Base-by-base conservation (phyloP, 2,329 filamentous ascomycete species). In the Aspergillus tanneri region DNA sequence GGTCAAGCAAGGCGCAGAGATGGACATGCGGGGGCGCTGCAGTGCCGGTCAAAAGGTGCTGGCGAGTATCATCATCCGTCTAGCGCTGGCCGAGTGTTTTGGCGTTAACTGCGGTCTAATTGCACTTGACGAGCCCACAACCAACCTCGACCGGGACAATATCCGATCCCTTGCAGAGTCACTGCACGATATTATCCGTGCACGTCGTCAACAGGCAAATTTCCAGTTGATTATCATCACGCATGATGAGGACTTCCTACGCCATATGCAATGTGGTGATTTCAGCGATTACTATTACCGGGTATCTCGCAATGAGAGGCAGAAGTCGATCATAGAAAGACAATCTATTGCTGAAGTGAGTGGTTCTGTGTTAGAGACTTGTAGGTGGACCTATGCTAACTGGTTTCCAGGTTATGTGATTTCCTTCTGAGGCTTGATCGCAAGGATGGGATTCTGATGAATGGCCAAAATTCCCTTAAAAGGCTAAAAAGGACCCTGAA, bases 171-270 rank as follows among this genome's bases (percentile, higher is more conserved):
- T 99, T 35, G 93, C 93, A 7, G 80, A 87, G 67, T 89, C 87
- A 38, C 73, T 99, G 61, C 86, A 93, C 63, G 82, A 85, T 61
- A 96, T 99, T 64, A 97, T 99, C 72, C 81, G 86, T 60, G 75
- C 85, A 12, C 84, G 95, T 6, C 83, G 87, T 67, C 83, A 86
- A 53, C 93, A 99, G 77, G 82, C 84, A 47, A 99, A 99, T 68
- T 96, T 99, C 71, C 95, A 99, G 76, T 82, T 99, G 47, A 93
- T 99, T 64, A 89, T 99, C 63, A 99, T 99, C 69, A 99, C 93
- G 4, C 93, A 99, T 77, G 93, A 99, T 72, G 95, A 97, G 73
- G 90, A 96, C 63, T 99, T 99, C 63, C 66, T 99, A 64, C 81
- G 87, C 46, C 84, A 90, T 64, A 99, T 99, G 93, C 85, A 90